Base-by-base conservation (phyloP, 2,329 filamentous ascomycete genomes). In the Pseudopithomyces maydicus region DNA sequence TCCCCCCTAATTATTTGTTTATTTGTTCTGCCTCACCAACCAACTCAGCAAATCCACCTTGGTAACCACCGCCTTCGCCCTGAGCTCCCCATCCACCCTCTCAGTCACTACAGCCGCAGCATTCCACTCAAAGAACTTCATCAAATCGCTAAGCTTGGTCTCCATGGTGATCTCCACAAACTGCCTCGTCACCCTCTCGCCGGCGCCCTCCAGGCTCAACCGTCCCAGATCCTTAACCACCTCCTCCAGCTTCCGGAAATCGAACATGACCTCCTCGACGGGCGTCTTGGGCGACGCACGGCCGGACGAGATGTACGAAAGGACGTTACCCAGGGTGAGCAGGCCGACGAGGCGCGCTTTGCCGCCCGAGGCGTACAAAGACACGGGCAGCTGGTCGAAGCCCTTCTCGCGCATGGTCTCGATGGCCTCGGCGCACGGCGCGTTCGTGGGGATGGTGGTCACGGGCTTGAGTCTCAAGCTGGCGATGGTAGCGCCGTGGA, bases 331-430 rank as follows among this genome's bases (percentile, higher is more conserved):
- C 26, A 99, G 86, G 0, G 95, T 99, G 38, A 99, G 90, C 6
- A 99, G 86, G 33, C 95, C 95, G 49, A 96, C 92, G 6, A 99
- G 89, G 70, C 87, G 88, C 61, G 82, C 85, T 59, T 87, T 87
- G 4, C 84, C 85, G 17, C 87, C 80, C 0, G 88, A 84, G 10
- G 70, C 63, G 64, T 69, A 73, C 20, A 61, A 55, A 8, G 96
- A 88, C 15, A 99, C 95, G 42, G 95, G 95, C 41, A 99, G 89
- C 79, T 99, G 96, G 73, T 99, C 96, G 75, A 97, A 99, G 61
- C 92, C 92, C 80, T 95, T 96, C 72, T 99, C 95, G 66, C 94
- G 91, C 95, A 99, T 98, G 59, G 91, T 93, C 80, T 99, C 95
- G 64, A 98, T 92, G 52, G 96, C 95, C 64, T 94, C 90, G 61